Evolutionary conservation across 192 early-diverging fungal species (phyloP).

Genomic region (Polychytrium aggregatum): DNA sequence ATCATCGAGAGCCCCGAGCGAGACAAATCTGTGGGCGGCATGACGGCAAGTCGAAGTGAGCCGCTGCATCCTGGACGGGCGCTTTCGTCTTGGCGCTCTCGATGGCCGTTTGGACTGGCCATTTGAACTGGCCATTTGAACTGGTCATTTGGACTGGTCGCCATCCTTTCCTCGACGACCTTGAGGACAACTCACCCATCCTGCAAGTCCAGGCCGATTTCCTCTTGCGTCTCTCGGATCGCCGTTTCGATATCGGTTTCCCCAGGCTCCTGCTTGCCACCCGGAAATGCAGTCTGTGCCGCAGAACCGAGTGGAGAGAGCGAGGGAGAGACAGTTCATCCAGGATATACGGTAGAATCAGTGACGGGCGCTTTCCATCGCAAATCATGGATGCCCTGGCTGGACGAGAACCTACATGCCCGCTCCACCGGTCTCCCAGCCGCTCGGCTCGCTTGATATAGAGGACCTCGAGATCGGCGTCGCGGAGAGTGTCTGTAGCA

Average conservation of each 20-base stretch:
- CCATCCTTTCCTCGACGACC: not conserved
- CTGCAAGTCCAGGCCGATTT: slow-evolving; percentile 18
- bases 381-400: not conserved
- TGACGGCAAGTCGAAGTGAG: too few species aligned
- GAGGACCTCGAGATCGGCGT: slow-evolving; percentile 10
- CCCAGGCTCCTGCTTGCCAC: slow-evolving; percentile 12
- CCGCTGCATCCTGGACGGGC: too few species aligned
- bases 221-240: slow-evolving; percentile 15
- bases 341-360: slow-evolving; percentile 1
- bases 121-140: too few species aligned
- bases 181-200: not conserved
- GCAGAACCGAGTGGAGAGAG: too few species aligned
- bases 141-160: not conserved
- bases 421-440: slow-evolving; percentile 15
- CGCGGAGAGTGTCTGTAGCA: too few species aligned
- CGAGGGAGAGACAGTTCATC: not conserved
- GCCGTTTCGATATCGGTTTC: slow-evolving; percentile 20
- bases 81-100: too few species aligned
- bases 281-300: slow-evolving; percentile 20
- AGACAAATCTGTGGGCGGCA: slow-evolving; percentile 4
- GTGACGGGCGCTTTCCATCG: not conserved
- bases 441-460: slow-evolving; percentile 12
- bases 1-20: slow-evolving; percentile 16
- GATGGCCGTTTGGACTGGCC: too few species aligned
- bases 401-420: slow-evolving; percentile 13